Evolutionary conservation across 768 basidiomycete genomes (phyloP).

Genomic region (Infundibulicybe gibba): DNA sequence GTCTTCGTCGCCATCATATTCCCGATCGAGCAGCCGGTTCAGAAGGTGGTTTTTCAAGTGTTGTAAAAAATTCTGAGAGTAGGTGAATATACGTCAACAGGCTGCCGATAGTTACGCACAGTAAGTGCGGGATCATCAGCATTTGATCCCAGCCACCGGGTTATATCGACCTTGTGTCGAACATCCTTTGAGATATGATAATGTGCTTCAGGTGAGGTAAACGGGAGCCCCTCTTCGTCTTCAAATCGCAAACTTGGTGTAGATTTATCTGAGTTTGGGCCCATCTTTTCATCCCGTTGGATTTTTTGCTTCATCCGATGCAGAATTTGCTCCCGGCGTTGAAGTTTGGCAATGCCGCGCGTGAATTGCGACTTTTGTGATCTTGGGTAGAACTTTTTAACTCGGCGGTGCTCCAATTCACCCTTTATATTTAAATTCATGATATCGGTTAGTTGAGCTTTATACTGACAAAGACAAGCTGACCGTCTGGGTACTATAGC

Average conservation of each 20-base stretch:
- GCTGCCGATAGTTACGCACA: conserved; percentile 10
- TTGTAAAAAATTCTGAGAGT: conserved; percentile 19
- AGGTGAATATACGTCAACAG: neutral
- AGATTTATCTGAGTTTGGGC: neutral
- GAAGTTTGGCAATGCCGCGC: conserved; percentile 17
- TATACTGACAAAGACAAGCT: too few relatives aligned
- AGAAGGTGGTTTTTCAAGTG: conserved; percentile 21
- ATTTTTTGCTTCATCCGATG: conserved; percentile 3
- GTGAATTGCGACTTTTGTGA: conserved; percentile 24
- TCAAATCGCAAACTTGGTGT: conserved; percentile 3
- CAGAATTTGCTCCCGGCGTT: conserved; percentile 9
- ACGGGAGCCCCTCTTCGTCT: conserved; percentile 8
- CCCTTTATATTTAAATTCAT: conserved; percentile 19
- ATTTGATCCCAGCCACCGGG: conserved; percentile 1
- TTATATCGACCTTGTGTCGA: neutral
- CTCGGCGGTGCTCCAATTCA: conserved; percentile 29
- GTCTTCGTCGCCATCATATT: conserved; percentile 2
- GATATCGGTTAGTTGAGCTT: too few relatives aligned
- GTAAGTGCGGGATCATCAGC: conserved; percentile 20
- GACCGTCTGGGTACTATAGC: conserved; percentile 27
- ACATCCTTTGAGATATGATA: conserved; percentile 18
- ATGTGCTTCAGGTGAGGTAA: conserved; percentile 8
- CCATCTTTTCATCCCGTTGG: neutral
- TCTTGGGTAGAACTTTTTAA: conserved; percentile 27
- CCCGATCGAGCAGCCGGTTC: conserved; percentile 6